Percentiles rank a stretch among this genome's conserved stretches.
These are phyloP conservation scores for Clonostachys solani DNA, from an alignment of 2,329 filamentous ascomycete genomes.

Conservation along the genomic window DNA sequence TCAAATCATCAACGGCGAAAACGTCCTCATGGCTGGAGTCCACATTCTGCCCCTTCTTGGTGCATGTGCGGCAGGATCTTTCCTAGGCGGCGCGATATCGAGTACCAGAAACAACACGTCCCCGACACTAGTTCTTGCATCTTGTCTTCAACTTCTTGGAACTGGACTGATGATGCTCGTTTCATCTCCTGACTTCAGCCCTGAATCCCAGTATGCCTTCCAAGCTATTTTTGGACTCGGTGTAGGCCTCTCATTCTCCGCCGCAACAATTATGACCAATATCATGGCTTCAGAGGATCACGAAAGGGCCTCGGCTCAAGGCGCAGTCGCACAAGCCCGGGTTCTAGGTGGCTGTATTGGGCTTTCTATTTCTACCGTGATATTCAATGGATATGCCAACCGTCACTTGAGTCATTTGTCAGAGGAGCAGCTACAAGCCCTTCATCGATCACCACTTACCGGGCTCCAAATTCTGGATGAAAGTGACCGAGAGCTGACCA, in stretches of 20 bases:
- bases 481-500: conserved; percentile 25
- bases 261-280: conserved; percentile 53
- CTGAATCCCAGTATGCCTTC: conserved; percentile 45
- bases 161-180: conserved; percentile 44
- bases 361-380: conserved; percentile 52
- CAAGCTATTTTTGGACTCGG: conserved; percentile 54
- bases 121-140: conserved; percentile 41
- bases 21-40: conserved; percentile 48
- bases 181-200: conserved; percentile 18
- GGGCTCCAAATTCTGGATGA: conserved; percentile 22
- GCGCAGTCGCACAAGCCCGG: conserved; percentile 54
- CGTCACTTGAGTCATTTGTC: conserved; percentile 29
- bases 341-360: conserved; percentile 57
- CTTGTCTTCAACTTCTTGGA: conserved; percentile 47
- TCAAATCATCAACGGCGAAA: conserved; percentile 52
- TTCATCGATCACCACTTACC: conserved; percentile 39
- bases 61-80: conserved; percentile 51
- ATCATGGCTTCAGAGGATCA: conserved; percentile 40
- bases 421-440: conserved; percentile 27
- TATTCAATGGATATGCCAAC: conserved; percentile 45
- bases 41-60: conserved; percentile 56
- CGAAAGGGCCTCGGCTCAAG: conserved; percentile 54
- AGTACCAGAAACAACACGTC: conserved; percentile 50
- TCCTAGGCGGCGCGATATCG: conserved; percentile 48
- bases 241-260: conserved; percentile 53